These are phyloP conservation scores for Magnolia officinalis DNA, from an alignment of 164 flowering plant species.

Conservation along the genomic window DNA sequence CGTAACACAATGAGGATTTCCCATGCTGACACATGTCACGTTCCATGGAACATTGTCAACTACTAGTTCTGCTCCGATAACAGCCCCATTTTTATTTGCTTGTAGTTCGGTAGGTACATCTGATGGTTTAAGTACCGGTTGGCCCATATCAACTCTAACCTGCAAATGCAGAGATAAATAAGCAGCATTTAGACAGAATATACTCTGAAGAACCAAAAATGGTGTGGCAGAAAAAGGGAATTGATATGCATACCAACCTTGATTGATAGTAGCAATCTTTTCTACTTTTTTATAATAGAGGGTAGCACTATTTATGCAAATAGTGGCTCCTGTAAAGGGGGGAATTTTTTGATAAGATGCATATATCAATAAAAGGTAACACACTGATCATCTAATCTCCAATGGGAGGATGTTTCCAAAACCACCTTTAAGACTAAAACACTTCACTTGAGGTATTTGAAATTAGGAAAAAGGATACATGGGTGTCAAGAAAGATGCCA, in stretches of 20 bases:
- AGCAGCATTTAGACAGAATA: too few species aligned
- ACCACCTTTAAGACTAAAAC: too few species aligned
- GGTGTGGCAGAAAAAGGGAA: background rate
- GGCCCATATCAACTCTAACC: conserved; percentile 98
- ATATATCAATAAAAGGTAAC: too few species aligned
- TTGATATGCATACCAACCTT: background rate
- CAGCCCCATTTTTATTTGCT: conserved; percentile 56
- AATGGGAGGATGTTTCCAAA: too few species aligned
- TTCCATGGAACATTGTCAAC: conserved; percentile 76
- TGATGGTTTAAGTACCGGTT: conserved; percentile 69
- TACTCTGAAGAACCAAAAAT: background rate
- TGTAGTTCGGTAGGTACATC: conserved; percentile 76
- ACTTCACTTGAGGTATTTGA: too few species aligned
- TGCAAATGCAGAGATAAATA: conserved; percentile 23
- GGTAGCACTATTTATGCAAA: too few species aligned
- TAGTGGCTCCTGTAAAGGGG: too few species aligned
- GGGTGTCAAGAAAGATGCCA: too few species aligned
- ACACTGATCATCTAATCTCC: too few species aligned
- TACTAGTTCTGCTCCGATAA: conserved; percentile 54
- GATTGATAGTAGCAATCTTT: background rate
- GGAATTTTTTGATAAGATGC: too few species aligned
- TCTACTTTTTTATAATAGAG: too few species aligned
- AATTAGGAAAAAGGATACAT: too few species aligned
- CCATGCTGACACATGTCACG: conserved; percentile 99
- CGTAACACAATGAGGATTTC: conserved; percentile 95